Evolutionary conservation across 257 asterid genomes (phyloP).

Genomic region (Catharanthus roseus): DNA sequence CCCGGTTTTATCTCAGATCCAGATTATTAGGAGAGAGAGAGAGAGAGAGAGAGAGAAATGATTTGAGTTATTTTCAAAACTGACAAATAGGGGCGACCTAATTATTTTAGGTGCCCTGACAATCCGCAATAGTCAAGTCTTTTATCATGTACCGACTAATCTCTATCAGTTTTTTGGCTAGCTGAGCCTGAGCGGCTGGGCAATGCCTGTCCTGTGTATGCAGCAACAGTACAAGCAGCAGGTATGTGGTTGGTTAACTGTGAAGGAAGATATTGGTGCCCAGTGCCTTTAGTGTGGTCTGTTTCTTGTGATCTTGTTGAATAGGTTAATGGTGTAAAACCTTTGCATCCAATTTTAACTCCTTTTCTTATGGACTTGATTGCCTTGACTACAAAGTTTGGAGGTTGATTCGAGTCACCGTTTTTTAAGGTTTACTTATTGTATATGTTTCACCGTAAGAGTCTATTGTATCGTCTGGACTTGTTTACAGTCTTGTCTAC

Average conservation of each 20-base stretch:
- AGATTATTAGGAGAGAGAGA: not conserved
- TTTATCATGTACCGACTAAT: not conserved
- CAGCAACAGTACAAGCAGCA: too few species aligned
- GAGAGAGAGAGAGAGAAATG: not conserved
- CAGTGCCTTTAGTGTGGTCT: too few species aligned
- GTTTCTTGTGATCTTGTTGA: not conserved
- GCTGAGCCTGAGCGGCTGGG: not conserved
- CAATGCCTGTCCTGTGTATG: not conserved
- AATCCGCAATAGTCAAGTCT: constrained; percentile 6
- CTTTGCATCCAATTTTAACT: not conserved
- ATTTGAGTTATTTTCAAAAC: not conserved
- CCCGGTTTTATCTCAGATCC: not conserved
- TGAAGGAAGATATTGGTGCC: not conserved
- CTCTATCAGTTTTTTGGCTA: not conserved
- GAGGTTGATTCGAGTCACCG: too few species aligned
- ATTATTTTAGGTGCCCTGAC: constrained; percentile 9
- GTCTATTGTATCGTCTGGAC: too few species aligned
- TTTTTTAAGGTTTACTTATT: too few species aligned
- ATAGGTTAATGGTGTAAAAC: not conserved
- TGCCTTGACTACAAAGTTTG: too few species aligned
- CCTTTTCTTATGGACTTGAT: not conserved
- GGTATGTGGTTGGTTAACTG: too few species aligned
- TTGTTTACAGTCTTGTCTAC: too few species aligned
- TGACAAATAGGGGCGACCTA: constrained; percentile 5
- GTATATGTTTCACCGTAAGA: too few species aligned